A percentile compares a stretch with the other conserved stretches of the same genome.
These are phyloP conservation scores for Quercus rubra DNA, from an alignment of 306 rosid species.

Conservation along the genomic window DNA sequence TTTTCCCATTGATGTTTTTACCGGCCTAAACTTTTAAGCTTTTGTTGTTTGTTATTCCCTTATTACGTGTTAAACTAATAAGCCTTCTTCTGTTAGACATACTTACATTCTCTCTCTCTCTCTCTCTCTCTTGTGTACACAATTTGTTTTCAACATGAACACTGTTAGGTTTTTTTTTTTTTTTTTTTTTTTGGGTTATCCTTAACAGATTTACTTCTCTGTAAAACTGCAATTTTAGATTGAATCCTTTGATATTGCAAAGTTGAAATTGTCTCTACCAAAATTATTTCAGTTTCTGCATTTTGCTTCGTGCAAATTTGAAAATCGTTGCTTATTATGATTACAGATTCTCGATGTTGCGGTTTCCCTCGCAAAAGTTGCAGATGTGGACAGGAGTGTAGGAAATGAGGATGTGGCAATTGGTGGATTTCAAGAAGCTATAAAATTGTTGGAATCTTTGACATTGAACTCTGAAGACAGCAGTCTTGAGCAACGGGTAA, in stretches of 20 bases:
- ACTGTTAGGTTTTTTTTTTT: neutral
- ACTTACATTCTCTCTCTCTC: neutral
- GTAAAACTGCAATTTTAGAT: neutral
- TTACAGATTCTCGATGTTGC: constrained; percentile 78
- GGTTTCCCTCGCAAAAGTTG: constrained; percentile 90
- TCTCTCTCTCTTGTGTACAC: neutral
- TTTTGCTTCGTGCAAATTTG: constrained; percentile 1
- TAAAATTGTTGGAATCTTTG: constrained; percentile 64
- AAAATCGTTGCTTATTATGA: constrained; percentile 4
- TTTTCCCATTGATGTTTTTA: neutral
- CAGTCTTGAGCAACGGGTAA: constrained; percentile 70
- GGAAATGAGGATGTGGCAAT: constrained; percentile 75
- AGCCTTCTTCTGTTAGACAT: neutral
- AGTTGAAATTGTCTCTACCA: neutral
- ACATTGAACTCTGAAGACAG: constrained; percentile 57
- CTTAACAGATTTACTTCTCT: neutral
- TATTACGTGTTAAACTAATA: neutral
- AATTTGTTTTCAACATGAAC: neutral
- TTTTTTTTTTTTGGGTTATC: neutral
- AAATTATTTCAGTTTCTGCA: constrained; percentile 20
- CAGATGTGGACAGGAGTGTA: constrained; percentile 82
- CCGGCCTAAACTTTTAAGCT: no score
- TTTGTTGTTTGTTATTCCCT: neutral
- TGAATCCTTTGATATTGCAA: neutral
- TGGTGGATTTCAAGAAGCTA: constrained; percentile 81